These are phyloP conservation scores for Neopestalotiopsis rosae DNA, from an alignment of 2,329 filamentous ascomycete genomes.

Conservation along the genomic window DNA sequence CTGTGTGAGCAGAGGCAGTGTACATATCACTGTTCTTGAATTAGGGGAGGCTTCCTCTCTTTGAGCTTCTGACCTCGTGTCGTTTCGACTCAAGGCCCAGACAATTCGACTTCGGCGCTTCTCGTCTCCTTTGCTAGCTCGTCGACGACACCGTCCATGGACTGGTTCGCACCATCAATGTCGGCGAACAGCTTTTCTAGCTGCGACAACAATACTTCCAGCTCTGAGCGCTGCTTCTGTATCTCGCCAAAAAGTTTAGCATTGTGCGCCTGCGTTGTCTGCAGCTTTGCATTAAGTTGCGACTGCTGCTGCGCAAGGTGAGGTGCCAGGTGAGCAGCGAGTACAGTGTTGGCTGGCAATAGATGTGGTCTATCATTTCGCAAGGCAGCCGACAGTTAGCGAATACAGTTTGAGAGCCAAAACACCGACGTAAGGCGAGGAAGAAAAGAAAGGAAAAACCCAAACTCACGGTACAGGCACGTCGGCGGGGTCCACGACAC, in stretches of 20 bases:
- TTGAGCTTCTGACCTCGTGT: background rate
- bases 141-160: slow-evolving; percentile 47
- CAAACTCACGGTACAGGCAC: slow-evolving; percentile 52
- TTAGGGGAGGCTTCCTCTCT: background rate
- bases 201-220: slow-evolving; percentile 52
- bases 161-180: slow-evolving; percentile 55
- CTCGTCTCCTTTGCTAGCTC: slow-evolving; percentile 57
- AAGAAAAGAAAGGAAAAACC: background rate
- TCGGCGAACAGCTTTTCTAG: slow-evolving; percentile 60
- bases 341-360: slow-evolving; percentile 56
- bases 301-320: slow-evolving; percentile 58
- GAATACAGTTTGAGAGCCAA: background rate
- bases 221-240: slow-evolving; percentile 58
- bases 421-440: background rate
- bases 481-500: slow-evolving; percentile 25
- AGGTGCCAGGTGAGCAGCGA: slow-evolving; percentile 60
- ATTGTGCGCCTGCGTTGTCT: slow-evolving; percentile 63
- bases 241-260: slow-evolving; percentile 57
- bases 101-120: slow-evolving; percentile 47
- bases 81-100: slow-evolving; percentile 9
- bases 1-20: background rate
- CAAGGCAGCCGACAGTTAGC: background rate
- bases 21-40: background rate
- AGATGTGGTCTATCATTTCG: slow-evolving; percentile 53
- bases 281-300: slow-evolving; percentile 61